phyloP scores from a whole-genome alignment of 1,284 basidiomycete genomes.

The Phlebopus sp. region DNA sequence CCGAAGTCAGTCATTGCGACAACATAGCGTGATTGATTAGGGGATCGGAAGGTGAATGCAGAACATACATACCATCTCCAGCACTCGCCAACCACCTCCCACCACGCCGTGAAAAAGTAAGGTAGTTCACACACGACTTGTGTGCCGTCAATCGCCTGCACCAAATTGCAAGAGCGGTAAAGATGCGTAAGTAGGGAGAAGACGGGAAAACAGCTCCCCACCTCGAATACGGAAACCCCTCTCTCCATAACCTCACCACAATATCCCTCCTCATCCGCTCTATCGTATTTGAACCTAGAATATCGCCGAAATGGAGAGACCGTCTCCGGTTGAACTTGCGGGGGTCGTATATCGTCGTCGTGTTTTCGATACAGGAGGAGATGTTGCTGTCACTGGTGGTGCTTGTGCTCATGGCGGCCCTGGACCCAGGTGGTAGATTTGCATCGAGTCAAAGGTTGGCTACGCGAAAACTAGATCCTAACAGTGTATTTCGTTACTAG shows the following conservation, averaged over 20 bases:
- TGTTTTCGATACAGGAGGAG: no score
- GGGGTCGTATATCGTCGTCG: neutral
- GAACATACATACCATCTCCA: constrained; percentile 69
- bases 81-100: constrained; percentile 73
- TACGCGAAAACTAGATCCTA: no score
- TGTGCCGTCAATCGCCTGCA: constrained; percentile 58
- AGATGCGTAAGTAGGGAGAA: neutral
- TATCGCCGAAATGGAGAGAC: constrained; percentile 20
- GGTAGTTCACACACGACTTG: constrained; percentile 68
- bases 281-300: constrained; percentile 23
- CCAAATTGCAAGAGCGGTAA: no score
- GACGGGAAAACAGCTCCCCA: constrained; percentile 13
- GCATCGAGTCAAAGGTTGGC: no score
- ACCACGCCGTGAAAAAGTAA: constrained; percentile 58
- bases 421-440: no score
- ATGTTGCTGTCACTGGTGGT: no score
- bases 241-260: constrained; percentile 18
- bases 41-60: no score
- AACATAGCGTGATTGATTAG: no score
- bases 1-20: constrained; percentile 9
- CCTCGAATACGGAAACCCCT: constrained; percentile 35
- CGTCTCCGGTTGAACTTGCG: constrained; percentile 11
- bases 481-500: no score
- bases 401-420: no score
- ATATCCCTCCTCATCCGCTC: constrained; percentile 17